Base-by-base conservation (phyloP, 345 rosid genomes). In the Hirschfeldia incana region DNA sequence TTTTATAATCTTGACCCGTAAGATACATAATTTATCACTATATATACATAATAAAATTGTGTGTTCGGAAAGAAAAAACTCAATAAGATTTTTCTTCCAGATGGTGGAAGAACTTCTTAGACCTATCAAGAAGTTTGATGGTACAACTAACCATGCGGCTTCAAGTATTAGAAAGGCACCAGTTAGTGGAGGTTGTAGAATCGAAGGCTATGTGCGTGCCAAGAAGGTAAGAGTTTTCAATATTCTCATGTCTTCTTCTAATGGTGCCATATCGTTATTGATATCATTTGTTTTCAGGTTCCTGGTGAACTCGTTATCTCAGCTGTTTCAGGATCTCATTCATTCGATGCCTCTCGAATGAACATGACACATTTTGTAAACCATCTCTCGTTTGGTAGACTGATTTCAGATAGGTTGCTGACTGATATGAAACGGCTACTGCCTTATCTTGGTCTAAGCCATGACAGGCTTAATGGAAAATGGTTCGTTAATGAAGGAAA, bases 331-430 rank as follows among this genome's bases (percentile, higher is more conserved):
- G 88, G 85, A 80, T 68, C 92, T 80, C 99, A 96, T 88, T 93
- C 98, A n/a, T 96, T 96, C 61, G 99, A 93, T 85, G 49, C 94
- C 67, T 78, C 92, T 27, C 87, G 84, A 83, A 90, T 92, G 97
- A 96, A 96, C 85, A 83, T 96, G 98, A 92, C 99, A 29, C 98
- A 93, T 80, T 86, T 86, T 78, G 83, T 95, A 71, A 72, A 87
- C 26, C 94, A 93, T 81, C 85, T 95, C 69, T 86, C 97, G 8
- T 95, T 93, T 75, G 99, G 97, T 49, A 79, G 77, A 74, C 85
- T 82, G 75, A 78, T 90, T 81, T 74, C 86, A 2, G 86, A 87
- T 21, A 82, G 82, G 69, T 81, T 83, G 66, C 49, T 89, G 89
- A 86, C 79, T 66, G 94, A 95, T 74, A 88, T 83, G 28, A 88